These are phyloP conservation scores for Chytriomyces sp. DNA, from an alignment of 192 early-diverging fungal genomes.

Conservation along the genomic window DNA sequence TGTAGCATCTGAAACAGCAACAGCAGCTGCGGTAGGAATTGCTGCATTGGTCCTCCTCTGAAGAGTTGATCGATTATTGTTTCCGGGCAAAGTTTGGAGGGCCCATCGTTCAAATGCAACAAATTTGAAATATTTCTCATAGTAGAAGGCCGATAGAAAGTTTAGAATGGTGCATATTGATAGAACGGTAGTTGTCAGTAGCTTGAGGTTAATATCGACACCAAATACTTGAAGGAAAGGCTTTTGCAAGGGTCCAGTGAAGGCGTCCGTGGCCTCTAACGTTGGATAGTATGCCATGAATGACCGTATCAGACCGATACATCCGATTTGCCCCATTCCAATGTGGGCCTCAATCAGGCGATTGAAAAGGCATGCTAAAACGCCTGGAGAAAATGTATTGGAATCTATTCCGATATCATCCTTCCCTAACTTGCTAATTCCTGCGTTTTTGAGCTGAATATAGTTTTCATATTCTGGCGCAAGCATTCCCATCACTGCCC, in stretches of 20 bases:
- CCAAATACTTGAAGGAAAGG: constrained; percentile 36
- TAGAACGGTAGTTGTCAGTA: constrained; percentile 19
- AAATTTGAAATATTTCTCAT: constrained; percentile 57
- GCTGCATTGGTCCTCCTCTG: constrained; percentile 14
- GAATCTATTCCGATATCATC: constrained; percentile 18
- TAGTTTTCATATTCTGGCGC: constrained; percentile 33
- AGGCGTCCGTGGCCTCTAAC: constrained; percentile 24
- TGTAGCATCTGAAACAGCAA: not conserved
- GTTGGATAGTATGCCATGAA: constrained; percentile 37
- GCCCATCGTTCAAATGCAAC: constrained; percentile 55
- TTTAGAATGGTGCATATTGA: constrained; percentile 44
- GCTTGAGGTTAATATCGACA: constrained; percentile 38
- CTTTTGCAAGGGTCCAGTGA: constrained; percentile 31
- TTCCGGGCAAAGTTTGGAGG: constrained; percentile 33
- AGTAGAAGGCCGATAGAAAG: constrained; percentile 48
- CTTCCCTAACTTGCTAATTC: constrained; percentile 35
- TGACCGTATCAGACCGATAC: constrained; percentile 39
- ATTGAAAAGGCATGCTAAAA: constrained; percentile 38
- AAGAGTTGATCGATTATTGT: constrained; percentile 31
- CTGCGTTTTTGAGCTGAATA: constrained; percentile 32
- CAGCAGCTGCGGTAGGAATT: not conserved
- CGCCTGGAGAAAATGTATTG: constrained; percentile 1
- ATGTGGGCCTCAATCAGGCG: constrained; percentile 54
- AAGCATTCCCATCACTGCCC: constrained; percentile 31
- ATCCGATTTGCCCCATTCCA: constrained; percentile 49